Evolutionary conservation across 2,329 filamentous ascomycete genomes (phyloP).

Genomic region (Penicillium sp.): DNA sequence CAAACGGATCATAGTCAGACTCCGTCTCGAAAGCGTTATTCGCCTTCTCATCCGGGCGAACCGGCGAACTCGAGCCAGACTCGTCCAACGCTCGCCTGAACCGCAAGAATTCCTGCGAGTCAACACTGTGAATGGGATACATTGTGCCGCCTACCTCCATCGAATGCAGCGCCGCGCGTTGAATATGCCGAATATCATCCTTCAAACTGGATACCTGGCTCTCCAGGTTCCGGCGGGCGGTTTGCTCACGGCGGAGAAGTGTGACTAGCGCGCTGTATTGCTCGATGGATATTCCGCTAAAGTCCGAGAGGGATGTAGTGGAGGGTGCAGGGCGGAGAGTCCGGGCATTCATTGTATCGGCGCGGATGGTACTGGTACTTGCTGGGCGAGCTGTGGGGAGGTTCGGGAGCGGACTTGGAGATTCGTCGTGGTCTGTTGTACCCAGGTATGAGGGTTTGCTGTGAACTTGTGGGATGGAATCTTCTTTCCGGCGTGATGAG

Average conservation of each 20-base stretch:
- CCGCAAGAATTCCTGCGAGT: constrained; percentile 36
- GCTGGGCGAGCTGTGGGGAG: constrained; percentile 27
- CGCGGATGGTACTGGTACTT: constrained; percentile 37
- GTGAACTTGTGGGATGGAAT: constrained; percentile 18
- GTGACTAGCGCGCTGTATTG: constrained; percentile 51
- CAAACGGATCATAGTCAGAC: constrained; percentile 29
- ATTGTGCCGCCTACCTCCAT: constrained; percentile 36
- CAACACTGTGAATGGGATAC: constrained; percentile 35
- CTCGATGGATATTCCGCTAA: constrained; percentile 45
- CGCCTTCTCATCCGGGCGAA: constrained; percentile 16
- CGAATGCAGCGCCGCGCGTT: constrained; percentile 33
- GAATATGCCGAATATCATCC: constrained; percentile 42
- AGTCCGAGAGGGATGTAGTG: constrained; percentile 35
- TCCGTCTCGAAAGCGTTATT: constrained; percentile 32
- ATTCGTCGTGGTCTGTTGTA: constrained; percentile 19
- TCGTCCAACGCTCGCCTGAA: constrained; percentile 29
- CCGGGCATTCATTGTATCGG: constrained; percentile 31
- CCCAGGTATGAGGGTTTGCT: constrained; percentile 22
- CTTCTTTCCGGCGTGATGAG: constrained; percentile 18
- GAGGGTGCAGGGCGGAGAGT: constrained; percentile 34
- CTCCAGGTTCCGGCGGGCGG: constrained; percentile 49
- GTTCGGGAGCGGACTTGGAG: constrained; percentile 19
- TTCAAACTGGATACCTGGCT: constrained; percentile 46
- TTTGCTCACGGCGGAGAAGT: constrained; percentile 50
- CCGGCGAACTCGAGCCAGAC: constrained; percentile 21